Evolutionary conservation across 169 alveolate species (phyloP).

Genomic region (Eimeria acervulina): DNA sequence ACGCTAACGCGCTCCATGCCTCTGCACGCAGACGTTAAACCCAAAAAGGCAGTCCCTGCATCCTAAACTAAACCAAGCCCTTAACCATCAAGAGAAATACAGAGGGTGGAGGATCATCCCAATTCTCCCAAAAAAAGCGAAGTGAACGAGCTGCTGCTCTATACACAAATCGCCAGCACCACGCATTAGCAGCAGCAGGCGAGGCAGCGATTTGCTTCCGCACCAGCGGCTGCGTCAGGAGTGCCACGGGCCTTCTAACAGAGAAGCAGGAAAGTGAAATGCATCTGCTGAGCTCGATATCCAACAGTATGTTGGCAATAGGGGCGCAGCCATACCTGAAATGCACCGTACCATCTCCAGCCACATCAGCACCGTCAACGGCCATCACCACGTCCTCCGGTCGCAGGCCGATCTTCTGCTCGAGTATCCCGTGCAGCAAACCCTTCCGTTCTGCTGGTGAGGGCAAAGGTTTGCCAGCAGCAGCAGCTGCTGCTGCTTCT

Average conservation of each 20-base stretch:
- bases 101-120: neutral
- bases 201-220: neutral
- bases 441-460: constrained; percentile 59
- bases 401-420: constrained; percentile 65
- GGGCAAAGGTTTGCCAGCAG: constrained; percentile 45
- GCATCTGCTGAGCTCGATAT: neutral
- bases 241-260: neutral
- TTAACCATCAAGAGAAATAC: neutral
- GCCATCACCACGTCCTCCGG: constrained; percentile 89
- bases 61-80: neutral
- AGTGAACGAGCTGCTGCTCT: neutral
- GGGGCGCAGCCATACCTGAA: constrained; percentile 86
- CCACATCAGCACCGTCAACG: constrained; percentile 89
- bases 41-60: neutral
- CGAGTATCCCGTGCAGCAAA: constrained; percentile 7
- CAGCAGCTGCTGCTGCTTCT: constrained; percentile 38
- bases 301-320: neutral
- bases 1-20: constrained; percentile 89
- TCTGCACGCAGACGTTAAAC: constrained; percentile 60
- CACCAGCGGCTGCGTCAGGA: neutral
- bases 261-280: neutral
- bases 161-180: neutral
- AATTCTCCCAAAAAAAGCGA: no score
- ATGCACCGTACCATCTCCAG: constrained; percentile 92
- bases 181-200: neutral